phyloP scores from a whole-genome alignment of 768 basidiomycete species.

The Ramaria sp. region DNA sequence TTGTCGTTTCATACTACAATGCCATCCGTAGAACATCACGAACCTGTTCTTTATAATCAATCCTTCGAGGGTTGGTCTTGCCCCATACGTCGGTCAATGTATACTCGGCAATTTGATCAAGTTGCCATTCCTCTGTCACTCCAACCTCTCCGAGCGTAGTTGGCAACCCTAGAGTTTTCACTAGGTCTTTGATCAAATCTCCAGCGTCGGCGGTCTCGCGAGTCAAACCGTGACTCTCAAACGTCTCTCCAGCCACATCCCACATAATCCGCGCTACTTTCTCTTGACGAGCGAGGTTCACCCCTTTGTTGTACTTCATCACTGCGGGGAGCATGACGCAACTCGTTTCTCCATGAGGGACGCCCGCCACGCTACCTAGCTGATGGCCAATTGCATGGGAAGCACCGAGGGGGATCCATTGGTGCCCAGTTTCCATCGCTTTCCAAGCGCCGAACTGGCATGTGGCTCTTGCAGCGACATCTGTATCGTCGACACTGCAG shows the following conservation, averaged over 20 bases:
- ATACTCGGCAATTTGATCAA: not conserved
- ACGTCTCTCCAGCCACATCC: not conserved
- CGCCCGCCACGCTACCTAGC: not conserved
- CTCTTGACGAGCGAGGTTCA: not conserved
- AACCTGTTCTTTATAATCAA: not conserved
- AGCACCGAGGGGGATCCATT: not conserved
- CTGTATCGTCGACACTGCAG: not conserved
- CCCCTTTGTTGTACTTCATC: constrained; percentile 5
- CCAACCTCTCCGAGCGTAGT: constrained; percentile 4
- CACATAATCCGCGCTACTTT: not conserved
- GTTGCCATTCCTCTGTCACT: not conserved
- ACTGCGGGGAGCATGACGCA: constrained; percentile 3
- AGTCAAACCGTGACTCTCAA: not conserved
- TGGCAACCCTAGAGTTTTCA: not conserved
- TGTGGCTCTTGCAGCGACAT: not conserved
- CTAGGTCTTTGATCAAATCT: not conserved
- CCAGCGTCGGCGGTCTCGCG: not conserved
- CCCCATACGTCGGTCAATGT: constrained; percentile 1
- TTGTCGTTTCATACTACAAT: too few relatives aligned
- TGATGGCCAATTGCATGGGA: constrained; percentile 6
- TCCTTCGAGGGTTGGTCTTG: not conserved
- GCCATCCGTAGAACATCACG: not conserved
- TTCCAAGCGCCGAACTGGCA: constrained; percentile 5
- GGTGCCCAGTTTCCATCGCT: not conserved
- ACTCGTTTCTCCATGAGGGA: constrained; percentile 1